phyloP scores from a whole-genome alignment of 495 filamentous ascomycete species.

The Mycothermus thermophilus region DNA sequence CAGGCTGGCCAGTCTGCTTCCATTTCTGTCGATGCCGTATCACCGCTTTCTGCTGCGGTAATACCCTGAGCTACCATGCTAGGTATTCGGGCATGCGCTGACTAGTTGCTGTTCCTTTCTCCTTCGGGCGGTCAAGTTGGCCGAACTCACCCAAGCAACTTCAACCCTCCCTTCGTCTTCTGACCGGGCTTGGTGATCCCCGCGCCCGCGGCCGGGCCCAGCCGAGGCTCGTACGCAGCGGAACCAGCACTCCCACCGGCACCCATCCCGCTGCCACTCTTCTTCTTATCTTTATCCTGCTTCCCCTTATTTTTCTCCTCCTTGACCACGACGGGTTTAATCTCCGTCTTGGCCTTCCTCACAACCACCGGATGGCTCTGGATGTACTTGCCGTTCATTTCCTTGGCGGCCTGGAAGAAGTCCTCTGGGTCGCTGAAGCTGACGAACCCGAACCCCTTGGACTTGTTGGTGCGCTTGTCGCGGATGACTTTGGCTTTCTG shows the following conservation, averaged over 20 bases:
- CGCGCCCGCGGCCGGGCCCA: slow-evolving; percentile 38
- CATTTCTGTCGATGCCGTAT: too few species aligned
- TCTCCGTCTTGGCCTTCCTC: slow-evolving; percentile 78
- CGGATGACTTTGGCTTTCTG: slow-evolving; percentile 89
- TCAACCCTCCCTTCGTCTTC: slow-evolving; percentile 69
- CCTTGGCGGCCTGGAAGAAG: slow-evolving; percentile 85
- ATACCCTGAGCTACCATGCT: too few species aligned
- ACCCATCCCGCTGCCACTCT: slow-evolving; percentile 20
- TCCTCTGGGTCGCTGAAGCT: slow-evolving; percentile 92
- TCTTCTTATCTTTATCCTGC: slow-evolving; percentile 20
- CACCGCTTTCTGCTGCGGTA: too few species aligned
- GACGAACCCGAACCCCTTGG: slow-evolving; percentile 90
- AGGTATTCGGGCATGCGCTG: neutral
- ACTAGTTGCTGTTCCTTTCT: neutral
- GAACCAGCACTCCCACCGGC: slow-evolving; percentile 14
- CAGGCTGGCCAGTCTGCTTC: too few species aligned
- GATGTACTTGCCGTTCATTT: slow-evolving; percentile 99
- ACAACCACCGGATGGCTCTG: slow-evolving; percentile 86
- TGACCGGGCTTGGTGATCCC: slow-evolving; percentile 64
- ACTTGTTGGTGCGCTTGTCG: slow-evolving; percentile 91
- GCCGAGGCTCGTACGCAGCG: slow-evolving; percentile 26
- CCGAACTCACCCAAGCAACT: slow-evolving; percentile 51
- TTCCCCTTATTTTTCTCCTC: slow-evolving; percentile 26
- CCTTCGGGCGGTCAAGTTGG: too few species aligned
- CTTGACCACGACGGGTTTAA: slow-evolving; percentile 48